phyloP scores from a whole-genome alignment of 139 green algal genomes.

The Ettlia oleoabundans region DNA sequence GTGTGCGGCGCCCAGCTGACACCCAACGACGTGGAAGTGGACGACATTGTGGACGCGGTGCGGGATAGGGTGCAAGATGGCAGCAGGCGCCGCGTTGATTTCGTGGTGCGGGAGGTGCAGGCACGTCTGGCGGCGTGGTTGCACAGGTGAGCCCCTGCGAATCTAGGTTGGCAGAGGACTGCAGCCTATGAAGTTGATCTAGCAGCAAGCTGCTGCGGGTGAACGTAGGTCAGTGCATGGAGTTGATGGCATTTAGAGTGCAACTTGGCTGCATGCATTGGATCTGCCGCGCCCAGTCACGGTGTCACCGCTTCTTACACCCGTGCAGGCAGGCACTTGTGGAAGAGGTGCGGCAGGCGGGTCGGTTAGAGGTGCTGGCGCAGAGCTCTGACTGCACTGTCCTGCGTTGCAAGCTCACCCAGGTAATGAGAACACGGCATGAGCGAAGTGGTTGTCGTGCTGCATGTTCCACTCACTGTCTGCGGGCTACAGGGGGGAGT shows the following conservation, averaged over 20 bases:
- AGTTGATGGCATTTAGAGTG: neutral
- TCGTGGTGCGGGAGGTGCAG: constrained; percentile 46
- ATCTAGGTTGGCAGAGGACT: too few relatives aligned
- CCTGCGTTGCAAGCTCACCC: neutral
- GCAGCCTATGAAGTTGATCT: too few relatives aligned
- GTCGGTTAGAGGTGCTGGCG: neutral
- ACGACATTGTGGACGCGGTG: constrained; percentile 30
- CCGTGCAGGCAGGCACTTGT: constrained; percentile 30
- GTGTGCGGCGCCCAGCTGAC: constrained; percentile 9
- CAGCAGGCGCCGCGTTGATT: neutral
- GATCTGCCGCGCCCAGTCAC: neutral
- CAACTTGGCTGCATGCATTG: neutral
- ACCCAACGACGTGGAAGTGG: constrained; percentile 38
- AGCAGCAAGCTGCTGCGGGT: neutral
- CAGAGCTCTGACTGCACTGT: neutral
- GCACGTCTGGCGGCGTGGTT: constrained; percentile 21
- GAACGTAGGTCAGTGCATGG: too few relatives aligned
- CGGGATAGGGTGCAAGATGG: neutral
- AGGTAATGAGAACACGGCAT: too few relatives aligned
- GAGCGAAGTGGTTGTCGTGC: too few relatives aligned
- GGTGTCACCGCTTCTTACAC: neutral
- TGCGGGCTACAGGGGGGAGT: too few relatives aligned
- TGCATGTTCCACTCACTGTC: too few relatives aligned
- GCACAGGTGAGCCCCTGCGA: constrained; percentile 27
- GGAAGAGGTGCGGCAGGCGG: constrained; percentile 1